Conservation (phyloP, 2,329 filamentous ascomycete genomes). For the Aspergillus pseudoterreus region DNA sequence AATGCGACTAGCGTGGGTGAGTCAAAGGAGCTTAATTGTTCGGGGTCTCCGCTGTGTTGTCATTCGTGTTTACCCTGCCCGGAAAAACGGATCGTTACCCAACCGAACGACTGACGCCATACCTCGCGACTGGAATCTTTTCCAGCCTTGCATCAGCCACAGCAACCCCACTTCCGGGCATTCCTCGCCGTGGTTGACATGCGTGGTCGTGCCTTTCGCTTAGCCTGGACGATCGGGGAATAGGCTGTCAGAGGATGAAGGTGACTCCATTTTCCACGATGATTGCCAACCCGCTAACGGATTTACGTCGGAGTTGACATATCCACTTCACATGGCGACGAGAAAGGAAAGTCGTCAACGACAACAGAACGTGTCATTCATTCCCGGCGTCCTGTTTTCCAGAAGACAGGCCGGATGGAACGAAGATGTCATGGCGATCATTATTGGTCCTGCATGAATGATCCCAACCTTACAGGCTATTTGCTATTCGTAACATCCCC, state of each 20-base stretch:
- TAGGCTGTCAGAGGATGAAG: background rate
- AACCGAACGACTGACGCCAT: background rate
- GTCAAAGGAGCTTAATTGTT: background rate
- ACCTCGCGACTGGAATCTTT: too few species aligned
- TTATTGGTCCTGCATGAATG: background rate
- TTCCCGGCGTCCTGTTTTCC: too few species aligned
- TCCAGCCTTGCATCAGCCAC: slow-evolving; percentile 21
- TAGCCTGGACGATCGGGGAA: too few species aligned
- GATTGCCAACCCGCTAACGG: too few species aligned
- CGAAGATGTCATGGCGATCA: background rate
- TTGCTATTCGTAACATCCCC: too few species aligned
- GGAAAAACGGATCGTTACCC: background rate
- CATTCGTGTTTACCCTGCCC: background rate
- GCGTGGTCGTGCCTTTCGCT: background rate
- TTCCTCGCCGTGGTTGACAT: background rate
- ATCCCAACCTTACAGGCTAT: background rate
- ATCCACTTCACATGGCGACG: too few species aligned
- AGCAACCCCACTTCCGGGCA: background rate
- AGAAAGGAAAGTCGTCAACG: too few species aligned
- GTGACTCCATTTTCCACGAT: background rate
- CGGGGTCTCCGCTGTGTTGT: background rate
- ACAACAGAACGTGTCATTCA: too few species aligned
- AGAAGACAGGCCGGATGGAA: background rate
- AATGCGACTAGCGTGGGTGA: background rate
- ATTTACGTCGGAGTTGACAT: too few species aligned